Percentiles rank a stretch among this genome's conserved stretches.
Conservation (phyloP, 768 basidiomycete genomes). For the Cubamyces lactineus region DNA sequence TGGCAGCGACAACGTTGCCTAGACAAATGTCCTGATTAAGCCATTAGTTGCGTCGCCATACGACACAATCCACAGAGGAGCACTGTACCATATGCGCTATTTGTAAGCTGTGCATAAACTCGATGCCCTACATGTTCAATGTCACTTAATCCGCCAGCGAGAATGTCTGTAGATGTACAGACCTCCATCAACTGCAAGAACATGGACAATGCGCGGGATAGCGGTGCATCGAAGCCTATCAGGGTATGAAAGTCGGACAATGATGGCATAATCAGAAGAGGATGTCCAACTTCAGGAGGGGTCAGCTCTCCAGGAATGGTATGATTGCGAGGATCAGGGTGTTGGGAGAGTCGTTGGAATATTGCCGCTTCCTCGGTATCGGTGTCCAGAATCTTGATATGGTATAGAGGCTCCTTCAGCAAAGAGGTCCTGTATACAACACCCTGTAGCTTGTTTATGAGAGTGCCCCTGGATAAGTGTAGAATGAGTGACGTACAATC, state of each 20-base stretch:
- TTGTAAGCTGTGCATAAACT: too few relatives aligned
- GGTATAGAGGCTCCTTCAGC: not conserved
- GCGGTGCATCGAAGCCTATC: too few relatives aligned
- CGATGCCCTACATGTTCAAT: too few relatives aligned
- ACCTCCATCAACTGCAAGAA: too few relatives aligned
- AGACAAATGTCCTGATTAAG: too few relatives aligned
- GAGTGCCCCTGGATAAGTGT: not conserved
- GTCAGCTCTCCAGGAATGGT: not conserved
- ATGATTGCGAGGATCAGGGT: not conserved
- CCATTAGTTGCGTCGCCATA: too few relatives aligned
- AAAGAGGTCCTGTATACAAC: not conserved
- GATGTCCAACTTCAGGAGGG: not conserved
- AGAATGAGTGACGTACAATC: not conserved
- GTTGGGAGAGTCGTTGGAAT: not conserved
- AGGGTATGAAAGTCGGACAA: not conserved
- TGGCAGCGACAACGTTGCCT: too few relatives aligned
- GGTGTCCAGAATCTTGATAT: not conserved
- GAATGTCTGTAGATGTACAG: too few relatives aligned
- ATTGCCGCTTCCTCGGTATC: not conserved
- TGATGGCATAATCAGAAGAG: not conserved
- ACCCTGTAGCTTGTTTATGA: not conserved
- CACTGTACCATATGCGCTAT: too few relatives aligned
- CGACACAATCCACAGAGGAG: too few relatives aligned
- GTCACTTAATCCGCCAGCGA: too few relatives aligned
- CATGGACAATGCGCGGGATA: too few relatives aligned